phyloP scores from a whole-genome alignment of 768 basidiomycete genomes.

The Podaxis sp. region DNA sequence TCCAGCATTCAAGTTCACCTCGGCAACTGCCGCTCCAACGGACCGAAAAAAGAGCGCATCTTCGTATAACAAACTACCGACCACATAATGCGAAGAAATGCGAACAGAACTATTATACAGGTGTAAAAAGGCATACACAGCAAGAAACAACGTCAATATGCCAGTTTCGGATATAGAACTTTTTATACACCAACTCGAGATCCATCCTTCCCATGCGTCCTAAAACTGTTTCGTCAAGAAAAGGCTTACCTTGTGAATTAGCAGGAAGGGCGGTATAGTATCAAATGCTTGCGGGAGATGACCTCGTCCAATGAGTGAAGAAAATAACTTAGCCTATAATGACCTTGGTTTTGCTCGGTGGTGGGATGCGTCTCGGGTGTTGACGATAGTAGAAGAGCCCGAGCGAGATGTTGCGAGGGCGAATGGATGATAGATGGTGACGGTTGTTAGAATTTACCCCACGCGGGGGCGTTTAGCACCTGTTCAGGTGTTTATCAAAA shows the following conservation, averaged over 20 bases:
- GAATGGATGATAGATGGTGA: background rate
- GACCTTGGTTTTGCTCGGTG: background rate
- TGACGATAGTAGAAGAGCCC: background rate
- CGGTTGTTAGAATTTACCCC: slow-evolving; percentile 25
- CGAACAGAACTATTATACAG: background rate
- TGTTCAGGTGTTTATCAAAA: slow-evolving; percentile 18
- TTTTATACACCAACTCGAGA: background rate
- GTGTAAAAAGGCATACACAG: background rate
- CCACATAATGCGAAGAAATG: background rate
- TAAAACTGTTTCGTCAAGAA: background rate
- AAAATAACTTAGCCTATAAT: slow-evolving; percentile 26
- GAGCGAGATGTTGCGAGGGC: background rate
- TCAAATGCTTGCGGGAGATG: background rate
- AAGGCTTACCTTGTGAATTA: slow-evolving; percentile 10
- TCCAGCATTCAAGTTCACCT: background rate
- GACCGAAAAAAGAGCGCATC: background rate
- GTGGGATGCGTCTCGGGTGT: too few species aligned
- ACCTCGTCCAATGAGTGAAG: background rate
- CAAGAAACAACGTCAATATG: background rate
- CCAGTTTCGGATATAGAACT: background rate
- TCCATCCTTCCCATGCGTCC: background rate
- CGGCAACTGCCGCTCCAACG: background rate
- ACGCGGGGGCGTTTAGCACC: slow-evolving; percentile 46
- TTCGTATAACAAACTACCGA: background rate
- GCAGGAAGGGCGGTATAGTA: background rate